Evolutionary conservation across 192 early-diverging fungal genomes (phyloP).

Genomic region (Funneliformis geosporum): DNA sequence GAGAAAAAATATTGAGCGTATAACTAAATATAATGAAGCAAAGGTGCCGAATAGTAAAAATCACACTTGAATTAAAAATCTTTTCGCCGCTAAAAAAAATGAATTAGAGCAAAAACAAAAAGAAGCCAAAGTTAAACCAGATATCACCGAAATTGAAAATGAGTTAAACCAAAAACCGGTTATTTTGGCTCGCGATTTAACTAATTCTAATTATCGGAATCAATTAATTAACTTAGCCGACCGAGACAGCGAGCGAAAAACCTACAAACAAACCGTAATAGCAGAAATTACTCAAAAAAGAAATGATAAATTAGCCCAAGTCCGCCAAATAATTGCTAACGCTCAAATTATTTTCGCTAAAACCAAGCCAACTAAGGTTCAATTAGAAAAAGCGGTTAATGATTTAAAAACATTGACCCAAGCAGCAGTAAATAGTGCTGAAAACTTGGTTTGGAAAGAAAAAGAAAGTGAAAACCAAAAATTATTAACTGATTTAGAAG

Average conservation of each 20-base stretch:
- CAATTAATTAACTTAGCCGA: constrained; percentile 1
- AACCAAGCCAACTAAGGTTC: not conserved
- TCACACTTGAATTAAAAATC: no score
- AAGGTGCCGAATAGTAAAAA: no score
- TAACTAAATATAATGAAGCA: not conserved
- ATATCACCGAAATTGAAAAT: constrained; percentile 6
- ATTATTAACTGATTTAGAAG: no score
- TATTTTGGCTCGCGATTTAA: constrained; percentile 6
- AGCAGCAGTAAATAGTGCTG: not conserved
- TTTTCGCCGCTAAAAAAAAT: no score
- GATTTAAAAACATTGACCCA: not conserved
- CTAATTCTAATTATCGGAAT: not conserved
- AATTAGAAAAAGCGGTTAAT: not conserved
- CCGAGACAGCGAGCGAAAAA: not conserved
- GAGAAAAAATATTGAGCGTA: not conserved
- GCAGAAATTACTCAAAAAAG: not conserved
- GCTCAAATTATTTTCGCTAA: not conserved
- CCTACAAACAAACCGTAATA: not conserved
- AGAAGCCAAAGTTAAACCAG: constrained; percentile 22
- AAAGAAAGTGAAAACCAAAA: no score
- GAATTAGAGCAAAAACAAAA: no score
- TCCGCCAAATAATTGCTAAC: constrained; percentile 9
- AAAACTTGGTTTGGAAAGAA: not conserved
- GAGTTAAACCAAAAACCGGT: constrained; percentile 7
- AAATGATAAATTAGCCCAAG: not conserved